These are phyloP conservation scores for Sclerotinia spermophila DNA, from an alignment of 2,329 filamentous ascomycete genomes.

Conservation along the genomic window DNA sequence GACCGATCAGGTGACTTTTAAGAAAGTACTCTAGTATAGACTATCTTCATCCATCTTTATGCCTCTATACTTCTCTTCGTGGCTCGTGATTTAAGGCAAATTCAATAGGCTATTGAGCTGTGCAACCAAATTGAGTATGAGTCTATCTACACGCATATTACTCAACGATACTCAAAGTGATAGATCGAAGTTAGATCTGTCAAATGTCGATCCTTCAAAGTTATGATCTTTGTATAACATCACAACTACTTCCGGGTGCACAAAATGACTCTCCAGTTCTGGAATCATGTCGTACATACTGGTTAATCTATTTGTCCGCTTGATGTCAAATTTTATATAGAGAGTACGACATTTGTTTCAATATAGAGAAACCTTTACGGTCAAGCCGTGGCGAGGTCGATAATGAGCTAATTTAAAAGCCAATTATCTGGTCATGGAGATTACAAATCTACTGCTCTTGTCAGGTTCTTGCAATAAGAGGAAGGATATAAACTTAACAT, in stretches of 20 bases:
- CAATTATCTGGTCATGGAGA: neutral
- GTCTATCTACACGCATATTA: neutral
- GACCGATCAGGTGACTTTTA: neutral
- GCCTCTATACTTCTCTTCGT: neutral
- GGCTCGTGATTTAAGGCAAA: neutral
- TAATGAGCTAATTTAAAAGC: neutral
- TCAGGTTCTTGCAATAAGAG: neutral
- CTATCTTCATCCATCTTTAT: neutral
- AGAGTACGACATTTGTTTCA: neutral
- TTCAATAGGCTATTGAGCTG: neutral
- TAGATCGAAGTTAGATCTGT: neutral
- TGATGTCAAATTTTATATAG: neutral
- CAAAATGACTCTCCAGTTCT: neutral
- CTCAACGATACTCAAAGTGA: neutral
- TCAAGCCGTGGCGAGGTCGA: neutral
- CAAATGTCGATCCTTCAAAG: neutral
- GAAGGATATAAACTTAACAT: neutral
- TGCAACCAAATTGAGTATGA: neutral
- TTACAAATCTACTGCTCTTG: neutral
- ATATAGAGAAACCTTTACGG: neutral
- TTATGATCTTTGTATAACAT: neutral
- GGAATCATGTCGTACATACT: neutral
- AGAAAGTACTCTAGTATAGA: neutral
- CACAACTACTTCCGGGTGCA: neutral
- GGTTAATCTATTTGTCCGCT: neutral